These are phyloP conservation scores for Pinus albicaulis DNA, from an alignment of 75 land plant species.

Conservation along the genomic window DNA sequence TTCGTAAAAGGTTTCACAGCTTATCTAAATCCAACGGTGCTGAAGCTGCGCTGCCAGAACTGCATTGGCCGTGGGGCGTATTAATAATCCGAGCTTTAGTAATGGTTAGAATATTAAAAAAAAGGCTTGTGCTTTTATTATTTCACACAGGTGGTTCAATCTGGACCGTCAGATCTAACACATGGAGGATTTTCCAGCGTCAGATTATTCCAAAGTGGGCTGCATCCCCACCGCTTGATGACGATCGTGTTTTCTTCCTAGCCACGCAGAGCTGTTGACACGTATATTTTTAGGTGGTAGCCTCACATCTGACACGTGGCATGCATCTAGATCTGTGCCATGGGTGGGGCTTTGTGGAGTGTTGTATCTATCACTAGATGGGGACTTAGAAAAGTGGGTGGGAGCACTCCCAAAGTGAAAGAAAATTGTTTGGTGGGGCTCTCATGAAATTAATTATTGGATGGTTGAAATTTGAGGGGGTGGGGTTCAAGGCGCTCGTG, in stretches of 20 bases:
- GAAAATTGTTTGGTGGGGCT: too few species aligned
- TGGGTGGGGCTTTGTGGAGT: not conserved
- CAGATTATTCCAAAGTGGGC: not conserved
- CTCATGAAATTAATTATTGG: too few species aligned
- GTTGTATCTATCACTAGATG: not conserved
- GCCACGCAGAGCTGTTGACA: not conserved
- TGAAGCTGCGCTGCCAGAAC: not conserved
- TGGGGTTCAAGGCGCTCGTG: too few species aligned
- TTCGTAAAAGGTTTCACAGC: not conserved
- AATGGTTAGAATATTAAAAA: not conserved
- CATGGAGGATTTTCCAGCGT: not conserved
- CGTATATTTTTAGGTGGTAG: not conserved
- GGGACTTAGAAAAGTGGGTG: not conserved
- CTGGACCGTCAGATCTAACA: not conserved
- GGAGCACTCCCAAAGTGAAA: not conserved
- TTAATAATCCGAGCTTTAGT: not conserved
- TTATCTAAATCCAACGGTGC: not conserved
- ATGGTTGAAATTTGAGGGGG: too few species aligned
- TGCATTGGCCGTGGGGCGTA: not conserved
- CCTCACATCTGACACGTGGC: constrained; percentile 1
- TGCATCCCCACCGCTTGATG: not conserved
- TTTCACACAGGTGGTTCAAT: not conserved
- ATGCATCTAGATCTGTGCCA: not conserved
- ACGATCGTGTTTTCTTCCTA: not conserved
- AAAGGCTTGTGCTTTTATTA: not conserved